Evolutionary conservation across 805 yeast species (phyloP).

Genomic region (Candida boidinii): DNA sequence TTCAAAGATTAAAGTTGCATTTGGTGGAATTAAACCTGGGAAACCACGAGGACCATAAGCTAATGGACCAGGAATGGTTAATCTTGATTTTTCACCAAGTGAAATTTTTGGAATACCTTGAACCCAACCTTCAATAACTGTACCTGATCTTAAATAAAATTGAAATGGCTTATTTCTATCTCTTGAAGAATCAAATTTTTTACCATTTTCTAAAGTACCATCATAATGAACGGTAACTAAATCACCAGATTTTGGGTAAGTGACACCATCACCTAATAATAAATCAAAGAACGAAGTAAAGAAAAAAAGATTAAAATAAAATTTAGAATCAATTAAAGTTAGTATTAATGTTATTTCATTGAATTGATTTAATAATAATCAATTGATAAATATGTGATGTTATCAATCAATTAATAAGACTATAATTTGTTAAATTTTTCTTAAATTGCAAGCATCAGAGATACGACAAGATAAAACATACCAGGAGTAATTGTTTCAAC

Average conservation of each 20-base stretch:
- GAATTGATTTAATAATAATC: neutral
- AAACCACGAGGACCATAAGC: constrained; percentile 94
- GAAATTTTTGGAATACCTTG: constrained; percentile 88
- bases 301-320: neutral
- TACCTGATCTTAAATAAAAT: constrained; percentile 90
- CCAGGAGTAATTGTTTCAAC: constrained; percentile 28
- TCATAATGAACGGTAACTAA: constrained; percentile 89
- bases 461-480: constrained; percentile 2
- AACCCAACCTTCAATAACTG: constrained; percentile 96
- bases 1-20: constrained; percentile 84
- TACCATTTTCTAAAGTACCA: constrained; percentile 92
- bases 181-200: constrained; percentile 90
- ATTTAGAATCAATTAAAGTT: neutral
- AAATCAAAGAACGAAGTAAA: neutral
- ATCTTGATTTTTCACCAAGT: constrained; percentile 85
- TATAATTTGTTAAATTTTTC: no score
- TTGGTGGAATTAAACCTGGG: constrained; percentile 96
- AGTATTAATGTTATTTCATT: neutral
- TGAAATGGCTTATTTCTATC: constrained; percentile 96
- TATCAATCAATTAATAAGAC: no score
- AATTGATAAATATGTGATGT: neutral
- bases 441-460: no score
- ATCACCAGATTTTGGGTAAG: constrained; percentile 84
- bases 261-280: constrained; percentile 69
- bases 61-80: constrained; percentile 87